These are phyloP conservation scores for Calonectria henricotiae DNA, from an alignment of 2,329 filamentous ascomycete genomes.

Conservation along the genomic window DNA sequence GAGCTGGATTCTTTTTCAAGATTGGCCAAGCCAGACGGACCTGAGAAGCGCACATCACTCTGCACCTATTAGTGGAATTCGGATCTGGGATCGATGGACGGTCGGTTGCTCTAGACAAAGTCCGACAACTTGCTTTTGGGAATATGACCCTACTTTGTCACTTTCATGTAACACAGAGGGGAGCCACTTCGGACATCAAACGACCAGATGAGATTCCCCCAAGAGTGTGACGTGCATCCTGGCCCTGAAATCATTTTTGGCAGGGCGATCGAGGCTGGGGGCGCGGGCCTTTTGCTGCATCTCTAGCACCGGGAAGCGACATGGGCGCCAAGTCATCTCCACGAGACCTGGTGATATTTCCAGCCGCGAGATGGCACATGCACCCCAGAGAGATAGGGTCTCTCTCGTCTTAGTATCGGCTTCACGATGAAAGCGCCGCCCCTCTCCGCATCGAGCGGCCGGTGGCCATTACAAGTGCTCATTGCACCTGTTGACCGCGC, in stretches of 20 bases:
- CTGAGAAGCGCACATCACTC: conserved; percentile 43
- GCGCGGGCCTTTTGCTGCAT: conserved; percentile 38
- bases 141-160: conserved; percentile 36
- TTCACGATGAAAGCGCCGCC: conserved; percentile 35
- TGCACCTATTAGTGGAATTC: conserved; percentile 44
- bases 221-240: conserved; percentile 43
- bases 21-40: conserved; percentile 36
- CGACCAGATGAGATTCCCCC: conserved; percentile 45
- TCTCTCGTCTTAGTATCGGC: conserved; percentile 34
- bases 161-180: conserved; percentile 42
- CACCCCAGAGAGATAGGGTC: conserved; percentile 1
- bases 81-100: conserved; percentile 33
- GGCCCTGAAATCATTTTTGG: conserved; percentile 30
- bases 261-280: conserved; percentile 32
- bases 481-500: conserved; percentile 28
- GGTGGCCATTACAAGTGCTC: conserved; percentile 42
- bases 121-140: conserved; percentile 27
- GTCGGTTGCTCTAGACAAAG: conserved; percentile 26
- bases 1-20: conserved; percentile 43
- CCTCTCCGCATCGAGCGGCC: conserved; percentile 34
- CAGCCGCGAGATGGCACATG: conserved; percentile 16
- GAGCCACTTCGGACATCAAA: conserved; percentile 43
- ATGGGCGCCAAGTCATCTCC: conserved; percentile 43
- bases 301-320: conserved; percentile 47
- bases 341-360: conserved; percentile 49